Evolutionary conservation across 176 grass and related monocot species (phyloP).

Genomic region (Avena sativa): DNA sequence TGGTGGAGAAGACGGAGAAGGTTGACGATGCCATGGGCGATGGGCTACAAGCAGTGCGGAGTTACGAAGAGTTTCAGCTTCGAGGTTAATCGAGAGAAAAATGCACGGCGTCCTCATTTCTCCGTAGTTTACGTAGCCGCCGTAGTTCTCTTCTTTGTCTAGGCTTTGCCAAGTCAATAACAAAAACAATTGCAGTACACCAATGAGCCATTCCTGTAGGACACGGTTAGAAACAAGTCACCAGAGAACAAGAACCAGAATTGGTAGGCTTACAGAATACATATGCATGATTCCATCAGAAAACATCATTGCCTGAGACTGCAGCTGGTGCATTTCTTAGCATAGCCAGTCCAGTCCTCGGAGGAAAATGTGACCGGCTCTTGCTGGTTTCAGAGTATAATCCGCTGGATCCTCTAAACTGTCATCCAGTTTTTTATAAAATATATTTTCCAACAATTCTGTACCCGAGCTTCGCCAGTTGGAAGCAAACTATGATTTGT

Average conservation of each 20-base stretch:
- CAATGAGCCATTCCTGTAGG: too few relatives aligned
- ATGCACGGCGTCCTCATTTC: too few relatives aligned
- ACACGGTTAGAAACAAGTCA: neutral
- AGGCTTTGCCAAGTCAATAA: neutral
- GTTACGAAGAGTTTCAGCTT: neutral
- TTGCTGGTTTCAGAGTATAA: too few relatives aligned
- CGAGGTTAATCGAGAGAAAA: neutral
- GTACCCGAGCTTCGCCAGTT: too few relatives aligned
- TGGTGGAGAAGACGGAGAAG: neutral
- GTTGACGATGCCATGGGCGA: slow-evolving; percentile 8
- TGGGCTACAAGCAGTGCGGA: neutral
- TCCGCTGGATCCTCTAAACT: too few relatives aligned
- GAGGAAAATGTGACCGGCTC: neutral
- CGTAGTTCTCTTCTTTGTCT: neutral
- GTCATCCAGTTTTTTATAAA: too few relatives aligned
- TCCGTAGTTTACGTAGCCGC: neutral
- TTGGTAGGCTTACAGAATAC: neutral
- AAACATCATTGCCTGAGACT: neutral
- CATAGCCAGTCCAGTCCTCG: too few relatives aligned
- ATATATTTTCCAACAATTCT: too few relatives aligned
- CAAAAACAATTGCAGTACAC: neutral
- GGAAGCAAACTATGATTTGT: too few relatives aligned
- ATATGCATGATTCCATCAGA: neutral
- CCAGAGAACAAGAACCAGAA: neutral
- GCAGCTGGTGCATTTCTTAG: too few relatives aligned